These are phyloP conservation scores for Suillus ampliporus DNA, from an alignment of 768 basidiomycete genomes.

Conservation along the genomic window DNA sequence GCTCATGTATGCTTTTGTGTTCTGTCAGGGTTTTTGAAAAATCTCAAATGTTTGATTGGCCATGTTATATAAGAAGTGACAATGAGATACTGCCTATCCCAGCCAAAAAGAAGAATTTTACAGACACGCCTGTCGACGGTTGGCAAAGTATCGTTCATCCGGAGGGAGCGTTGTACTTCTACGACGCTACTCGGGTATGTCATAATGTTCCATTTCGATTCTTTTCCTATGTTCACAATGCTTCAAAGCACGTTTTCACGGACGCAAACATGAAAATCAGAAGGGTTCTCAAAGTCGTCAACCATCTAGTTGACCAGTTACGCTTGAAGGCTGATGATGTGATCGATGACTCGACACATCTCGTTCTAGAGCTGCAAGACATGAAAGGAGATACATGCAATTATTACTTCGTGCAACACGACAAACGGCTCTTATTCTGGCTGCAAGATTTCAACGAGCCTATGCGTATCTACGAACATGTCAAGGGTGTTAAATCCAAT, in stretches of 20 bases:
- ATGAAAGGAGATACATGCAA: constrained; percentile 5
- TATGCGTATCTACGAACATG: constrained; percentile 35
- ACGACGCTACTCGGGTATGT: background rate
- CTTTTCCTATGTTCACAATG: background rate
- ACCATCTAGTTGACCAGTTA: background rate
- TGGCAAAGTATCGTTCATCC: constrained; percentile 11
- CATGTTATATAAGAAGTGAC: background rate
- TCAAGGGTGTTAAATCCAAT: constrained; percentile 41
- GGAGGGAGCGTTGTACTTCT: constrained; percentile 11
- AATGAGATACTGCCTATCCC: background rate
- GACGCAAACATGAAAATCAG: background rate
- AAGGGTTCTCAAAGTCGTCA: background rate
- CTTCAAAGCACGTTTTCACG: constrained; percentile 9
- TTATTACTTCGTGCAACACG: constrained; percentile 55
- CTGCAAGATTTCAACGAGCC: constrained; percentile 43
- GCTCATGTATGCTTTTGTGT: background rate
- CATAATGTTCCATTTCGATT: background rate
- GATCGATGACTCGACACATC: background rate
- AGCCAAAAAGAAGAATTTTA: constrained; percentile 7
- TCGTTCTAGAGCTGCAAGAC: constrained; percentile 6
- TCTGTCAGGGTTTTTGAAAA: background rate
- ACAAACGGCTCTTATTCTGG: constrained; percentile 50
- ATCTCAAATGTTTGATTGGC: background rate
- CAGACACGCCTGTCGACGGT: background rate
- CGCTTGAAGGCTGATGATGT: background rate